Conservation (phyloP, 768 basidiomycete species). For the Boletus edulis region DNA sequence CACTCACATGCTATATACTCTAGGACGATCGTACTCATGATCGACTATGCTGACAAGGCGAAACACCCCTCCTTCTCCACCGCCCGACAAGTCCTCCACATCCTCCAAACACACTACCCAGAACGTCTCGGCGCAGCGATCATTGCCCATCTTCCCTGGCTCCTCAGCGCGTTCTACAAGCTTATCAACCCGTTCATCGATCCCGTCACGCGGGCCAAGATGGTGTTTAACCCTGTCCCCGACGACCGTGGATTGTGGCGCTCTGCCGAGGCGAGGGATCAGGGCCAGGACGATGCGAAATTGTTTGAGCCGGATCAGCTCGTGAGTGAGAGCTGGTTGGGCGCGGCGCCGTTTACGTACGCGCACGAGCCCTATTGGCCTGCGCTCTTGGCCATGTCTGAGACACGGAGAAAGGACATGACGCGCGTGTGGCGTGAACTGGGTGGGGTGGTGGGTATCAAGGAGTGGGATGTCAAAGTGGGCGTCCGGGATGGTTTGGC, state of each 20-base stretch:
- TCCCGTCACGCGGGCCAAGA: conserved; percentile 72
- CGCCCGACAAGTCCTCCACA: conserved; percentile 47
- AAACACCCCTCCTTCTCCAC: conserved; percentile 50
- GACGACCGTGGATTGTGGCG: conserved; percentile 28
- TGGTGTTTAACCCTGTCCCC: conserved; percentile 65
- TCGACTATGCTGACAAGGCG: conserved; percentile 73
- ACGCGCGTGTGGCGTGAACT: conserved; percentile 62
- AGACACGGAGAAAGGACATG: conserved; percentile 47
- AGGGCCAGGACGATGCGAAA: conserved; percentile 13
- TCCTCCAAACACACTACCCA: conserved; percentile 81
- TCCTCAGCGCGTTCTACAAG: conserved; percentile 73
- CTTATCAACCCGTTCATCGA: conserved; percentile 81
- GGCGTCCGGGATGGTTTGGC: conserved; percentile 17
- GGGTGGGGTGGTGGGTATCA: conserved; percentile 68
- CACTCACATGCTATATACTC: no score
- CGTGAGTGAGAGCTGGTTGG: conserved; percentile 69
- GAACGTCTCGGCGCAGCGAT: conserved; percentile 78
- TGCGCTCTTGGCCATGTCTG: conserved; percentile 53
- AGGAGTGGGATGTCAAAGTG: conserved; percentile 77
- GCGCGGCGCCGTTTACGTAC: conserved; percentile 65
- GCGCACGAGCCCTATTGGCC: conserved; percentile 77
- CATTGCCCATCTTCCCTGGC: conserved; percentile 79
- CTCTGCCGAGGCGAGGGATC: conserved; percentile 21
- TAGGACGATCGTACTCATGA: conserved; percentile 68
- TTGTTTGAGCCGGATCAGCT: conserved; percentile 71